Conservation (phyloP, 2,329 filamentous ascomycete genomes). For the Nemania serpens region DNA sequence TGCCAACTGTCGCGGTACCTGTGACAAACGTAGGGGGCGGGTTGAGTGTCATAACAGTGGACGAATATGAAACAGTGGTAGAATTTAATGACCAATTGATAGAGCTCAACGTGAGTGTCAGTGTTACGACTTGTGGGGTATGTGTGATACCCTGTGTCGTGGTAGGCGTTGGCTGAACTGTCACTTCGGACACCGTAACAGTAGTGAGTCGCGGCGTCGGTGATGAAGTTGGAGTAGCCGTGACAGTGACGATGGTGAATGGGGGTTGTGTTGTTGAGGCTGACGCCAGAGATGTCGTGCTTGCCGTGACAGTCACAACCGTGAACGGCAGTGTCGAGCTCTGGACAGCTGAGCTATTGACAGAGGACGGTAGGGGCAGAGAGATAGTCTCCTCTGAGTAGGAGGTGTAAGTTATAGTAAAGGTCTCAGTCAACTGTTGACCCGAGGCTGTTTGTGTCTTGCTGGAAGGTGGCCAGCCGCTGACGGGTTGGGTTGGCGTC, state of each 20-base stretch:
- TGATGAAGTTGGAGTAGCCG: conserved; percentile 11
- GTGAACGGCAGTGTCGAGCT: conserved; percentile 10
- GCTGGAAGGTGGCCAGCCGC: conserved; percentile 18
- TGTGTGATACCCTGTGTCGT: conserved; percentile 10
- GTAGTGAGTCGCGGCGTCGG: conserved; percentile 18
- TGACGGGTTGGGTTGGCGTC: conserved; percentile 16
- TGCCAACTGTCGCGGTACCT: conserved; percentile 19
- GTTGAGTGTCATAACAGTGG: conserved; percentile 26
- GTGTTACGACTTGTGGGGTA: conserved; percentile 19
- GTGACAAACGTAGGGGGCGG: conserved; percentile 23
- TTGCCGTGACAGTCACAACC: conserved; percentile 21
- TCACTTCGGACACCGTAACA: conserved; percentile 29
- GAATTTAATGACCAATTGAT: conserved; percentile 27
- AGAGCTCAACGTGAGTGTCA: conserved; percentile 28
- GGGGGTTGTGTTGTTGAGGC: not conserved
- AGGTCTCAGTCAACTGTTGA: conserved; percentile 21
- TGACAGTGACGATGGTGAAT: conserved; percentile 26
- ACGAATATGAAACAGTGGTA: conserved; percentile 28
- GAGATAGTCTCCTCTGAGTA: conserved; percentile 22
- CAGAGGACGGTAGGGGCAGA: conserved; percentile 3
- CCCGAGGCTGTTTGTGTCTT: conserved; percentile 10
- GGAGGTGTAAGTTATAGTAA: conserved; percentile 25
- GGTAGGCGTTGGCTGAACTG: conserved; percentile 18
- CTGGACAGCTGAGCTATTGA: not conserved
- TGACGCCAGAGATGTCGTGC: conserved; percentile 1